Evolutionary conservation across 1,139 yeast genomes (phyloP).

Genomic region (Waltiozyma sp.): DNA sequence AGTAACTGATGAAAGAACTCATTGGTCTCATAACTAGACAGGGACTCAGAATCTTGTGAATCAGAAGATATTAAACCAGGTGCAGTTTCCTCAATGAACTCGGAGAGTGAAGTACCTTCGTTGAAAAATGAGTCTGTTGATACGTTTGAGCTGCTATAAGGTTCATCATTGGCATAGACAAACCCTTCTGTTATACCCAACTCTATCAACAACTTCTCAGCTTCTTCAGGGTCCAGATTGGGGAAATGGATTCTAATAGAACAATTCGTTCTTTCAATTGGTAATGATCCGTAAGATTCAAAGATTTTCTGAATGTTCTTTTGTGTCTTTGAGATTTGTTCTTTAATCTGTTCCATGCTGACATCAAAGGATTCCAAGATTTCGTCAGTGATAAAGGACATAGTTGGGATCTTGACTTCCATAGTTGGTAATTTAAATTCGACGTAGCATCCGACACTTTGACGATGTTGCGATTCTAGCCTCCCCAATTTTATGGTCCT

Average conservation of each 20-base stretch:
- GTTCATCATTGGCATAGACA: conserved; percentile 23
- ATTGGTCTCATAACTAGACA: conserved; percentile 2
- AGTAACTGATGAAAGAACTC: conserved; percentile 9
- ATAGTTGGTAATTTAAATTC: conserved; percentile 37
- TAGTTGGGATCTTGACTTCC: conserved; percentile 32
- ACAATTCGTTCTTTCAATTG: conserved; percentile 29
- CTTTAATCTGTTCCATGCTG: conserved; percentile 16
- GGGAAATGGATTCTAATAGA: conserved; percentile 45
- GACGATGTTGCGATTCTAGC: conserved; percentile 20
- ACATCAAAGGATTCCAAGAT: conserved; percentile 29
- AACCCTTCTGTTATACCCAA: conserved; percentile 40
- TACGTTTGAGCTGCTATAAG: neutral
- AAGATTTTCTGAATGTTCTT: conserved; percentile 28
- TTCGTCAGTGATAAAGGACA: conserved; percentile 38
- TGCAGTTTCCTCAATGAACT: conserved; percentile 7
- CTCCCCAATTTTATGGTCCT: conserved; percentile 17
- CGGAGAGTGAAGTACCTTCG: conserved; percentile 3
- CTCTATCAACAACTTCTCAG: conserved; percentile 40
- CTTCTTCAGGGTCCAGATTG: conserved; percentile 39
- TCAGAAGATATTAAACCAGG: conserved; percentile 14
- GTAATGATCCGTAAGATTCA: conserved; percentile 40
- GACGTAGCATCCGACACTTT: conserved; percentile 37
- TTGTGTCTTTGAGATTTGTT: conserved; percentile 27
- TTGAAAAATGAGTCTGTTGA: conserved; percentile 2
- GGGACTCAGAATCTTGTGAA: conserved; percentile 3